phyloP scores from a whole-genome alignment of 2,329 filamentous ascomycete genomes.

The Diaporthe helianthi region DNA sequence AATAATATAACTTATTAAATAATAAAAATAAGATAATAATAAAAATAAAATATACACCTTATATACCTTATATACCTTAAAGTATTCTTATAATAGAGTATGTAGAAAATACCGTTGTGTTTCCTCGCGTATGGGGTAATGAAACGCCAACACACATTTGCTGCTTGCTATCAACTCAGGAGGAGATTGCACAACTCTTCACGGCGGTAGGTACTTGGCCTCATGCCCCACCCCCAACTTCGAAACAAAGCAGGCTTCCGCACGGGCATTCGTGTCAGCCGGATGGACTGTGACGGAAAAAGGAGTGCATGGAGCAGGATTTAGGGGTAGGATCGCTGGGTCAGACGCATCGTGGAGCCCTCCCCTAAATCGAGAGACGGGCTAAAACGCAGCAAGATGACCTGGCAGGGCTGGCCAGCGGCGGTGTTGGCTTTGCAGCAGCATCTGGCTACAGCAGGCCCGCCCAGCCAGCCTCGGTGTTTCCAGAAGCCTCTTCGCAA shows the following conservation, averaged over 20 bases:
- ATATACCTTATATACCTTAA: too few relatives aligned
- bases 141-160: neutral
- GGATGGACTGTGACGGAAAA: constrained; percentile 20
- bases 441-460: neutral
- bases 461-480: constrained; percentile 5
- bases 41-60: too few relatives aligned
- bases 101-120: constrained; percentile 2
- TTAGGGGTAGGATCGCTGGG: constrained; percentile 25
- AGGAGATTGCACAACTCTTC: constrained; percentile 27
- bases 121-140: neutral
- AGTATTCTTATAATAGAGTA: neutral
- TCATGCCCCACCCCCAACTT: constrained; percentile 8
- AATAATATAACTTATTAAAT: too few relatives aligned
- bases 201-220: constrained; percentile 25
- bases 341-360: constrained; percentile 16
- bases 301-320: constrained; percentile 25
- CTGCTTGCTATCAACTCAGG: constrained; percentile 2
- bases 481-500: constrained; percentile 16
- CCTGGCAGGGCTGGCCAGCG: constrained; percentile 15
- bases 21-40: too few relatives aligned
- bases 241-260: constrained; percentile 27
- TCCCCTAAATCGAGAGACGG: neutral
- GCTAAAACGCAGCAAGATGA: constrained; percentile 8
- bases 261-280: constrained; percentile 29
- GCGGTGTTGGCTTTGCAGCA: neutral